Evolutionary conservation across 169 alveolate genomes (phyloP).

Genomic region (Theileria luwenshuni): DNA sequence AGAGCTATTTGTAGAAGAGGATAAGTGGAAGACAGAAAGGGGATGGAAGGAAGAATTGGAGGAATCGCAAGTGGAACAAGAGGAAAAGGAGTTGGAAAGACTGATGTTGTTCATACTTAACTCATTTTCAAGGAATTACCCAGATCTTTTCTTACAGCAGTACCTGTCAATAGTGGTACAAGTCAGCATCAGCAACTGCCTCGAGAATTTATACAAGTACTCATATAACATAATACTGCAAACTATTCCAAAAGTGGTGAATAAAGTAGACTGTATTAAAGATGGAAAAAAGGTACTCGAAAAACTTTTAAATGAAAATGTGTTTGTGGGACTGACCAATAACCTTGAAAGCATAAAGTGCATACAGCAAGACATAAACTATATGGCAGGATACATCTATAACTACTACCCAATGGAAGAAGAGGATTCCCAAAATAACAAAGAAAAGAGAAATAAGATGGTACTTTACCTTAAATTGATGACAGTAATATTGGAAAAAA

Average conservation of each 20-base stretch:
- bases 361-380: neutral
- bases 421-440: neutral
- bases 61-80: neutral
- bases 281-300: neutral
- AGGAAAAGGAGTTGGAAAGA: neutral
- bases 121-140: constrained; percentile 2
- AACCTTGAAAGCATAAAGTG: constrained; percentile 7
- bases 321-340: constrained; percentile 6
- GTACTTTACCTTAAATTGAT: neutral
- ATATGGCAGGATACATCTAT: neutral
- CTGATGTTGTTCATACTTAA: neutral
- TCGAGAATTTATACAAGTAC: neutral
- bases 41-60: neutral
- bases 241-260: neutral
- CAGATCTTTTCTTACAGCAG: constrained; percentile 19
- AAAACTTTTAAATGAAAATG: constrained; percentile 3
- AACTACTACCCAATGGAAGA: neutral
- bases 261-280: neutral
- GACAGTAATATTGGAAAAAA: constrained; percentile 6
- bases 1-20: neutral
- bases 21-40: neutral
- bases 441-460: neutral
- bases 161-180: neutral
- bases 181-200: neutral
- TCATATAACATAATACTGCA: constrained; percentile 4